phyloP scores from a whole-genome alignment of 441 rosid species.

The Gossypium davidsonii region DNA sequence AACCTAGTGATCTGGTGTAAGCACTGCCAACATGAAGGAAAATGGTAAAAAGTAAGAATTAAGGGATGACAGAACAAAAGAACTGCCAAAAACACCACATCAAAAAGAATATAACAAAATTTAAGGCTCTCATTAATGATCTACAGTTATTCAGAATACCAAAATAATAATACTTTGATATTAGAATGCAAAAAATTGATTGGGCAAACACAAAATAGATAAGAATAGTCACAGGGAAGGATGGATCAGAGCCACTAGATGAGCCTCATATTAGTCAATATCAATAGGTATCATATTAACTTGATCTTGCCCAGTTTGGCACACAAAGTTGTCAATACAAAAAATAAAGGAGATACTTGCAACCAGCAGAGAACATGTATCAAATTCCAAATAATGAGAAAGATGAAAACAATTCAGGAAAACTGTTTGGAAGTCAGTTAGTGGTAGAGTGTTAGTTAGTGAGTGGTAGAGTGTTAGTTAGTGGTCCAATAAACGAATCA shows the following conservation, averaged over 20 bases:
- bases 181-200: not conserved
- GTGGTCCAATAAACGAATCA: not conserved
- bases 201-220: not conserved
- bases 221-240: not conserved
- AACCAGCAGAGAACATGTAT: not conserved
- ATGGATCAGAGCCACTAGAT: not conserved
- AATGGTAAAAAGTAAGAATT: constrained; percentile 11
- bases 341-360: not conserved
- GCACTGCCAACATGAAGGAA: constrained; percentile 45
- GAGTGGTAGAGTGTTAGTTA: not conserved
- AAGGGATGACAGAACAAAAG: not conserved
- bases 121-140: not conserved
- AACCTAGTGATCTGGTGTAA: constrained; percentile 62
- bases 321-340: not conserved
- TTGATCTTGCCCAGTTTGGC: not conserved
- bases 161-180: not conserved
- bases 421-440: not conserved
- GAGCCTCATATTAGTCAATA: not conserved
- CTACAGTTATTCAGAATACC: not conserved
- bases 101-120: not conserved
- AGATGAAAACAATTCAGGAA: not conserved
- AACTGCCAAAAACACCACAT: not conserved
- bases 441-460: not conserved
- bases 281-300: not conserved
- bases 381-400: not conserved